Percentiles rank a stretch among this genome's conserved stretches.
phyloP scores from a whole-genome alignment of 2,329 filamentous ascomycete species.

The Didymellaceae sp. region DNA sequence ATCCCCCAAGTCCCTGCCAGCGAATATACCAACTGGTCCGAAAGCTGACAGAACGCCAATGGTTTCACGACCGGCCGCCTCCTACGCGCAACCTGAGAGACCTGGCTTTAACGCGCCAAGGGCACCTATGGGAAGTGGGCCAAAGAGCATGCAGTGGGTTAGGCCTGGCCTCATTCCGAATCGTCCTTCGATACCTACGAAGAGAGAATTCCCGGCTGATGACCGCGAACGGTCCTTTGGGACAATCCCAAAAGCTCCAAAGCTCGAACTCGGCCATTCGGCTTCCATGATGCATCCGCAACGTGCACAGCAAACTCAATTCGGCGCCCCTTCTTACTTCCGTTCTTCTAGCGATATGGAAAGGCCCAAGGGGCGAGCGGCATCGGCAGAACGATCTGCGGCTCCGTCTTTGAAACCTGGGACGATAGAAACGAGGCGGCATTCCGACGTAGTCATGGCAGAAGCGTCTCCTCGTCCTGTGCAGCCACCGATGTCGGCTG shows the following conservation, averaged over 20 bases:
- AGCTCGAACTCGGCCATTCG: slow-evolving; percentile 32
- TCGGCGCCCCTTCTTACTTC: slow-evolving; percentile 30
- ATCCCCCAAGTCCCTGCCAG: slow-evolving; percentile 45
- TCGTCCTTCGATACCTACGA: slow-evolving; percentile 50
- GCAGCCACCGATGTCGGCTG: slow-evolving; percentile 38
- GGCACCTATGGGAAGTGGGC: slow-evolving; percentile 42
- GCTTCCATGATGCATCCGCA: slow-evolving; percentile 28
- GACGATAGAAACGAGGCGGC: slow-evolving; percentile 39
- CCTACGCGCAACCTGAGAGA: slow-evolving; percentile 41
- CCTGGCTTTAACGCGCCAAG: slow-evolving; percentile 36
- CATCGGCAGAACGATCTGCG: slow-evolving; percentile 31
- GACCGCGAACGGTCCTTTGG: slow-evolving; percentile 50
- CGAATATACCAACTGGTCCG: slow-evolving; percentile 51
- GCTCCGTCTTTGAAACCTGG: slow-evolving; percentile 34
- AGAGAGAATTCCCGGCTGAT: slow-evolving; percentile 53
- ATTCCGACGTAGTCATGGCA: slow-evolving; percentile 45
- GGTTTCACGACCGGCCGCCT: slow-evolving; percentile 37
- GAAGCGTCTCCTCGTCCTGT: slow-evolving; percentile 38
- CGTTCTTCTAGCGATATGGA: slow-evolving; percentile 25
- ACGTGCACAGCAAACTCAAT: slow-evolving; percentile 31
- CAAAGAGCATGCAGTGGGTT: slow-evolving; percentile 53
- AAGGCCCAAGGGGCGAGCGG: slow-evolving; percentile 28
- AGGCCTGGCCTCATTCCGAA: slow-evolving; percentile 48
- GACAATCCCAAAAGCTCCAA: slow-evolving; percentile 42
- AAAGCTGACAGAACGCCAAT: slow-evolving; percentile 46